A percentile compares a stretch with the other conserved stretches of the same genome.
Conservation (phyloP, 1,139 yeast genomes). For the Hansenula lynferdii region DNA sequence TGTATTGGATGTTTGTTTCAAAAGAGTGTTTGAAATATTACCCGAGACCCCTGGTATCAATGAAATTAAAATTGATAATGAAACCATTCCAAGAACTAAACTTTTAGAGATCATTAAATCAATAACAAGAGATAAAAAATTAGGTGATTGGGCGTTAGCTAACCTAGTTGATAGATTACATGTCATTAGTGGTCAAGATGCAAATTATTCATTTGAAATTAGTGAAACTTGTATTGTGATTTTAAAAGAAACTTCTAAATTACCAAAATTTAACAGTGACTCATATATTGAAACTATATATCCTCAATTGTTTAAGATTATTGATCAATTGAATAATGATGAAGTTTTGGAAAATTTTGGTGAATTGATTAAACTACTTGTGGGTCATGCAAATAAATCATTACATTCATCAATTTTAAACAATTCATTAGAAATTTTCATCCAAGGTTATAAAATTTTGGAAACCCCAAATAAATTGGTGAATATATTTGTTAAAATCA, state of each 20-base stretch:
- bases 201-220: constrained; percentile 3
- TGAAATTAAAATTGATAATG: constrained; percentile 18
- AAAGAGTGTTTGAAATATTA: constrained; percentile 48
- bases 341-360: constrained; percentile 24
- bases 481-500: constrained; percentile 42
- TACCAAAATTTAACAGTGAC: constrained; percentile 16
- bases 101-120: constrained; percentile 33
- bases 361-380: constrained; percentile 27
- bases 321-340: constrained; percentile 9
- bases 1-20: constrained; percentile 56
- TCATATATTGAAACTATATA: constrained; percentile 11
- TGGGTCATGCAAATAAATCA: constrained; percentile 21
- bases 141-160: constrained; percentile 42
- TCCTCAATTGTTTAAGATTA: constrained; percentile 9
- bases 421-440: constrained; percentile 29
- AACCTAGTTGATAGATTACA: constrained; percentile 3
- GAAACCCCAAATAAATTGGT: constrained; percentile 36
- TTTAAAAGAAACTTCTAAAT: constrained; percentile 6
- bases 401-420: constrained; percentile 31
- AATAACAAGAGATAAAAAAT: constrained; percentile 40
- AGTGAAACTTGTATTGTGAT: constrained; percentile 5
- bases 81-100: constrained; percentile 28
- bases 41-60: constrained; percentile 35
- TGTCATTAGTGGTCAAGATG: neutral
- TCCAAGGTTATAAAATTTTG: constrained; percentile 25